Percentiles rank a stretch among this genome's conserved stretches.
These are phyloP conservation scores for Nepenthes alata DNA, from an alignment of 179 eudicot species.

Conservation along the genomic window DNA sequence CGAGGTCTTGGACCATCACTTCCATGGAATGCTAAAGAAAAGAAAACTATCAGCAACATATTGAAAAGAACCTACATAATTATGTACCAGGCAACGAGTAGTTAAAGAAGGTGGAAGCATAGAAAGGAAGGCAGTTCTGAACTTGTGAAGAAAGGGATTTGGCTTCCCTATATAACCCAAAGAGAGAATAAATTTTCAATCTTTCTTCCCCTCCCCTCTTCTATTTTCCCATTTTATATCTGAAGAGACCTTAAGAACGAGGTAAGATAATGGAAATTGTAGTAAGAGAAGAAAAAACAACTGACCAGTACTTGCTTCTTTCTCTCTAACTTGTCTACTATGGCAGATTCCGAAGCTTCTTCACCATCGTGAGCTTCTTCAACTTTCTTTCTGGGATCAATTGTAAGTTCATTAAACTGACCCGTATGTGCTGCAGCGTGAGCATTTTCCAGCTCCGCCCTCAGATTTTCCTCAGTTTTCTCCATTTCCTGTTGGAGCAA, in stretches of 20 bases:
- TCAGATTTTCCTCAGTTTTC: slow-evolving; percentile 39
- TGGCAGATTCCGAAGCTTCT: slow-evolving; percentile 31
- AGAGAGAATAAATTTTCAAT: no score
- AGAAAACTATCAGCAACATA: background rate
- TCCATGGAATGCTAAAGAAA: slow-evolving; percentile 42
- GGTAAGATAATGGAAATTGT: no score
- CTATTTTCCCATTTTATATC: no score
- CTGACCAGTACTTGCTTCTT: slow-evolving; percentile 70
- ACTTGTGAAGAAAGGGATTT: no score
- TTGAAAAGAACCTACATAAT: no score
- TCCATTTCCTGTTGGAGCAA: slow-evolving; percentile 52
- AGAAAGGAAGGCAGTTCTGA: no score
- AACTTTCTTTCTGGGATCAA: slow-evolving; percentile 15
- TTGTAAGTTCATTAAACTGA: slow-evolving; percentile 13
- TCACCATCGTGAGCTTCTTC: slow-evolving; percentile 22
- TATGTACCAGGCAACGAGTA: no score
- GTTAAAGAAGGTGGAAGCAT: no score
- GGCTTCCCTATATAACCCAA: no score
- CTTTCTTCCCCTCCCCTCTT: no score
- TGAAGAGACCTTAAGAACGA: no score
- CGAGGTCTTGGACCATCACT: slow-evolving; percentile 51
- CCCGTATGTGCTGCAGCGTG: slow-evolving; percentile 23
- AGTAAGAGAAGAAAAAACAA: slow-evolving; percentile 5
- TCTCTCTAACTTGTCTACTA: slow-evolving; percentile 58
- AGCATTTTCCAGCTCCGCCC: slow-evolving; percentile 44